Evolutionary conservation across 768 basidiomycete genomes (phyloP), one percentile per base, ranked within the genome.

Genomic region (Botryobasidium botryosum): DNA sequence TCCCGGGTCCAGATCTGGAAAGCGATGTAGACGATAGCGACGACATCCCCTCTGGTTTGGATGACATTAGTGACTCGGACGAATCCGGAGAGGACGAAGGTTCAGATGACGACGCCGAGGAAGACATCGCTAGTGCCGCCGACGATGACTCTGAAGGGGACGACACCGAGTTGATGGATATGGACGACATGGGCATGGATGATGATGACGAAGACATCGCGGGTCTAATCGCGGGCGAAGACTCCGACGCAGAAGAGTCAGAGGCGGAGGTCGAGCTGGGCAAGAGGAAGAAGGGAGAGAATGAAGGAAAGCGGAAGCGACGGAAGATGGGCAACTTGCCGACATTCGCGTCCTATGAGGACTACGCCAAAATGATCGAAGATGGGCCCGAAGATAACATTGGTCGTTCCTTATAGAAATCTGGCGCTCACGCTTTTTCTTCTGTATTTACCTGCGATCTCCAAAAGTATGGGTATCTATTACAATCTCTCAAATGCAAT

Each of bases 331-430:
- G 65, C 46, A 68, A 72, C 7, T 56, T 85, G 51, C 81, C 82
- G 4, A 85, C 79, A 28, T 88, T 88, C 56, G 85, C 84, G 8
- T 82, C 74, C 55, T 86, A 86, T 53, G 85, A 88, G 47, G 84
- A 86, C 46, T 88, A 85, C 52, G 79, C 77, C 36, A 75, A 66
- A 62, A 68, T 87, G 72, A 88, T 87, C 46, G 85, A 87, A 57
- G 77, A 80, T 46, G 75, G 65, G 7, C 70, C 74, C 10, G 79
- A 81, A 60, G 77, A 81, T 52, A 64, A 76, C 59, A 65, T 79
- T n/a, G n/a, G n/a, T n/a, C 25, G n/a, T n/a, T n/a, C n/a, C n/a
- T 42, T 13, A 42, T 42, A 21, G 20, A 6, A 15, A 26, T 10
- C 32, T 26, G n/a, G n/a, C 8, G 4, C 32, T 6, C 27, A 29